These are phyloP conservation scores for Malassezia arunalokei DNA, from an alignment of 1,284 basidiomycete genomes.

Conservation along the genomic window DNA sequence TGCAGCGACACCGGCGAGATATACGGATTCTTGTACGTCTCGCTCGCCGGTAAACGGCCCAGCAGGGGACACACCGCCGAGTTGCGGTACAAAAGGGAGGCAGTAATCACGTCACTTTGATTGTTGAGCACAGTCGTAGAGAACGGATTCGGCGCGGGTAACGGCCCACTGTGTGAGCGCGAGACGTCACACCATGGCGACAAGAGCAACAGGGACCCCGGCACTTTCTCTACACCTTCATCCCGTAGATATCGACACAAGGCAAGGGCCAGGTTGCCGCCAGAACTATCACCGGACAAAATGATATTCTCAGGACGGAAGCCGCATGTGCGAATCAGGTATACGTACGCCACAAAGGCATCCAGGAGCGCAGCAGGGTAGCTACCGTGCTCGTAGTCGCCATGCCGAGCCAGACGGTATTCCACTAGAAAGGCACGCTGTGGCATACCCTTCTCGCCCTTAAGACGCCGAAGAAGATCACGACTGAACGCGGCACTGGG, in stretches of 20 bases:
- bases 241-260: conserved; percentile 46
- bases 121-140: conserved; percentile 24
- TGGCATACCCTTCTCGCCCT: background rate
- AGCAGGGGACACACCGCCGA: conserved; percentile 36
- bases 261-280: conserved; percentile 58
- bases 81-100: conserved; percentile 33
- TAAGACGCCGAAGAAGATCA: background rate
- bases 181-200: conserved; percentile 42
- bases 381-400: conserved; percentile 22
- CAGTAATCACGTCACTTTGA: conserved; percentile 31
- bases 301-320: conserved; percentile 52
- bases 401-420: conserved; percentile 33
- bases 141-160: conserved; percentile 27
- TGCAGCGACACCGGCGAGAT: conserved; percentile 37
- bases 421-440: conserved; percentile 36
- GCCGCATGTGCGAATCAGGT: conserved; percentile 26
- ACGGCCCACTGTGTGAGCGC: conserved; percentile 37
- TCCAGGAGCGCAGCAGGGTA: conserved; percentile 39
- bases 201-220: conserved; percentile 27
- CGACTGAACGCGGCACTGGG: background rate
- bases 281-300: conserved; percentile 59
- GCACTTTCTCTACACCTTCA: conserved; percentile 22
- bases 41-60: conserved; percentile 30
- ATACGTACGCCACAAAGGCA: conserved; percentile 34
- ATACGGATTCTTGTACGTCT: conserved; percentile 40